Evolutionary conservation across 441 rosid species (phyloP).

Genomic region (Manihot esculenta): DNA sequence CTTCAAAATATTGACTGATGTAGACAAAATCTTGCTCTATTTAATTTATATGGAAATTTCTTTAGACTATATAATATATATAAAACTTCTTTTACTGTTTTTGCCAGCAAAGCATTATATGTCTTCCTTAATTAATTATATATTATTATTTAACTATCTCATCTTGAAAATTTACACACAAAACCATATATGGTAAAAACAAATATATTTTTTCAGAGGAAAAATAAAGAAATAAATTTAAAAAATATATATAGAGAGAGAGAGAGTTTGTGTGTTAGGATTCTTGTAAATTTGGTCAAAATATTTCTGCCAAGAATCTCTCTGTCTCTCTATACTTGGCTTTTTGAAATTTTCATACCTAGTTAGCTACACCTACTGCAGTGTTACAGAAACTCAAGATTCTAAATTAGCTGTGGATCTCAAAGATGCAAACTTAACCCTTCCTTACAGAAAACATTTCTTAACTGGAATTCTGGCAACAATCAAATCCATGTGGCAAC

Average conservation of each 20-base stretch:
- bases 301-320: constrained; percentile 16
- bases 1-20: background rate
- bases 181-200: background rate
- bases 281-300: constrained; percentile 25
- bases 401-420: constrained; percentile 12
- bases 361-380: background rate
- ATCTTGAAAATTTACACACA: background rate
- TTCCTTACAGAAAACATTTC: background rate
- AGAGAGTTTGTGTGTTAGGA: background rate
- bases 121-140: no score
- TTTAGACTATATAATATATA: background rate
- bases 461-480: background rate
- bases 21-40: background rate
- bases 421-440: background rate
- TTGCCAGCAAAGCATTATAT: constrained; percentile 23
- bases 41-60: background rate
- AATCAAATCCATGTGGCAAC: background rate
- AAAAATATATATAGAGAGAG: background rate
- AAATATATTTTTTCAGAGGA: background rate
- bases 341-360: background rate
- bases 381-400: constrained; percentile 1
- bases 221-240: background rate
- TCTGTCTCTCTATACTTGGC: constrained; percentile 2
- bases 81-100: constrained; percentile 20
- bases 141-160: no score